Base-by-base conservation (phyloP, 2,329 filamentous ascomycete genomes). In the Venturia pyrina region DNA sequence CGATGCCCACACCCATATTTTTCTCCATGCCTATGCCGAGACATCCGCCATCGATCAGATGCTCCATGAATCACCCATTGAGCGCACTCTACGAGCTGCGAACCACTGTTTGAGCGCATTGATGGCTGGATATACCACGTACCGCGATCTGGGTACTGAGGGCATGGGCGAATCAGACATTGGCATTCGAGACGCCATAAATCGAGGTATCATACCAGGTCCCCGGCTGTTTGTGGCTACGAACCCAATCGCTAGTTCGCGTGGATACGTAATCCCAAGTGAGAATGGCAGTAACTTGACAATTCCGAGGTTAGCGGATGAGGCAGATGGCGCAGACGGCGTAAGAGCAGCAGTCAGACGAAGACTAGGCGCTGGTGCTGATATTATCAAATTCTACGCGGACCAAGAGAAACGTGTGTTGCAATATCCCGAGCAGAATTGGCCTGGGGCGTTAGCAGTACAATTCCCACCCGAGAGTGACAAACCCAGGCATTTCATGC, bases 241-340 rank as follows among this genome's bases (percentile, higher is more conserved):
- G n/a, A 24, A 50, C 5, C 46, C 21, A 50, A 50, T 50, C 21
- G 46, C 46, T n/a, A 50, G 46, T 28, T 50, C 46, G 7, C 21
- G 46, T 1, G 46, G 46, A 28, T 50, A 50, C 11, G 10, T 28
- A 1, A 50, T 50, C 21, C 46, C 21, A 11, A 21, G 28, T n/a
- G 46, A 50, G 46, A 50, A 50, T n/a, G 46, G n/a, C n/a, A 50
- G 21, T 50, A 48, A 48, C 5, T 13, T 50, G 11, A 7, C 8
- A 7, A 50, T 28, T 10, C 46, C 46, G 21, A 24, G 28, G 11
- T 28, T 50, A 28, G n/a, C n/a, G 28, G 46, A 24, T n/a, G 21
- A 50, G 21, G 46, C 41, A 3, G 82, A 85, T 65, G 82, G 82
- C 1, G 72, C 78, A 0, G 77, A 78, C 3, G 80, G 78, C 1